Evolutionary conservation across 2,329 filamentous ascomycete genomes (phyloP), one percentile per base, ranked within the genome.

Genomic region (Hypoxylon sp.): DNA sequence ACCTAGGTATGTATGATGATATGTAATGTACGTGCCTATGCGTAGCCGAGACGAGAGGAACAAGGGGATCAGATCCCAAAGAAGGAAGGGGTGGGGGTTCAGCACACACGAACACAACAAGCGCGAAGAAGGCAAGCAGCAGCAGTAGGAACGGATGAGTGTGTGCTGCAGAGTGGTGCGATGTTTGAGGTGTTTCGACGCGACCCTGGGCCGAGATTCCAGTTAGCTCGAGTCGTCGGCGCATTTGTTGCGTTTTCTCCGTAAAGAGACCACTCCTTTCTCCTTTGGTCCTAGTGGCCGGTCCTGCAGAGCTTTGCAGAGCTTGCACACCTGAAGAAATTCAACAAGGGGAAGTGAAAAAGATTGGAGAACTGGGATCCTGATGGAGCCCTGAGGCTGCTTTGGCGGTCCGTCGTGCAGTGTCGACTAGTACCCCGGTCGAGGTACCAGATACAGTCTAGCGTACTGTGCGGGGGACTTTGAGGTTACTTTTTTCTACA

Each of bases 171-270:
- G 38, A 68, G 75, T 76, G 75, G 75, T 75, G 73, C 74, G 73
- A 75, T 76, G 72, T 75, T 76, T 73, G 74, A 75, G 72, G 74
- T 76, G 70, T 77, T 75, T 76, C 72, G 75, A 76, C 76, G 76
- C 76, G 75, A 77, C 76, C 72, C 75, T 77, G 76, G 76, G 75
- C 76, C 76, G 76, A 77, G 72, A 76, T 77, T 77, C 76, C 75
- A 75, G 75, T 72, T 75, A 75, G 73, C 74, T 75, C 34, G 38
- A 69, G 71, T 72, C 68, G 70, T 72, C 73, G 71, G 74, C 74
- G 72, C 74, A 76, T 74, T 73, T 72, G 72, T 73, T 72, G 71
- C 71, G 72, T 74, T 76, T 74, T 73, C 72, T 73, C 73, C 74
- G 72, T 73, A 68, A 71, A 68, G 60, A 71, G 62, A 46, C 67